These are phyloP conservation scores for Simplicillium aogashimaense DNA, from an alignment of 2,329 filamentous ascomycete genomes.

Conservation along the genomic window DNA sequence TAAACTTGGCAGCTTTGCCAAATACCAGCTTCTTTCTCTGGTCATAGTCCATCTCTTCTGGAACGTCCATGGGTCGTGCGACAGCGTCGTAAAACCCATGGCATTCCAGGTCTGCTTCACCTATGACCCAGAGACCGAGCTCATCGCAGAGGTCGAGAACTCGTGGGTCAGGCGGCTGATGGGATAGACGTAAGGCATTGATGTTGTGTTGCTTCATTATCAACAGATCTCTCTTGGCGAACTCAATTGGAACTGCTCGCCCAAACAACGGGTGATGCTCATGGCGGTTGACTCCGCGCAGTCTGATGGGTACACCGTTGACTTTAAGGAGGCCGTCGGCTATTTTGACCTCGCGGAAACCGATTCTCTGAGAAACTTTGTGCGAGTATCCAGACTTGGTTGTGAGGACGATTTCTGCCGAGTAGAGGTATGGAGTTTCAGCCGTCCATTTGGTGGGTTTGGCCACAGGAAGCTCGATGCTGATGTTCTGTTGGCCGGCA, in stretches of 20 bases:
- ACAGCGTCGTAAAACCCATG: slow-evolving; percentile 43
- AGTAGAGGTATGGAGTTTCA: slow-evolving; percentile 54
- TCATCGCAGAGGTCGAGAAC: slow-evolving; percentile 54
- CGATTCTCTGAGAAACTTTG: slow-evolving; percentile 41
- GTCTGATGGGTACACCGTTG: slow-evolving; percentile 50
- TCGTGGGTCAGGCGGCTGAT: slow-evolving; percentile 55
- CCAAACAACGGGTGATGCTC: slow-evolving; percentile 59
- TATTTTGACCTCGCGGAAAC: slow-evolving; percentile 56
- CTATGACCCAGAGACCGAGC: slow-evolving; percentile 53
- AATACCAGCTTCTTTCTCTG: slow-evolving; percentile 49
- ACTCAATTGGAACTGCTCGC: slow-evolving; percentile 52
- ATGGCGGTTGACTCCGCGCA: slow-evolving; percentile 59
- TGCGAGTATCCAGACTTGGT: slow-evolving; percentile 14
- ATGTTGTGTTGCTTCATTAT: slow-evolving; percentile 64
- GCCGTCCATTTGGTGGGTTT: slow-evolving; percentile 60
- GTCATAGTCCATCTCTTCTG: slow-evolving; percentile 47
- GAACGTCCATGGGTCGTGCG: slow-evolving; percentile 39
- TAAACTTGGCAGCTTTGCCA: slow-evolving; percentile 43
- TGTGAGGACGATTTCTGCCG: slow-evolving; percentile 32
- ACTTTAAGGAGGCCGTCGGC: slow-evolving; percentile 50
- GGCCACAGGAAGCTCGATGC: slow-evolving; percentile 27
- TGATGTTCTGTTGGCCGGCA: no score
- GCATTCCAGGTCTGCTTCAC: slow-evolving; percentile 41
- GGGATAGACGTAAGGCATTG: slow-evolving; percentile 59
- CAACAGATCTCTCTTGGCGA: slow-evolving; percentile 50